Conservation (phyloP, 2,329 filamentous ascomycete species). For the Laburnicola sp. region DNA sequence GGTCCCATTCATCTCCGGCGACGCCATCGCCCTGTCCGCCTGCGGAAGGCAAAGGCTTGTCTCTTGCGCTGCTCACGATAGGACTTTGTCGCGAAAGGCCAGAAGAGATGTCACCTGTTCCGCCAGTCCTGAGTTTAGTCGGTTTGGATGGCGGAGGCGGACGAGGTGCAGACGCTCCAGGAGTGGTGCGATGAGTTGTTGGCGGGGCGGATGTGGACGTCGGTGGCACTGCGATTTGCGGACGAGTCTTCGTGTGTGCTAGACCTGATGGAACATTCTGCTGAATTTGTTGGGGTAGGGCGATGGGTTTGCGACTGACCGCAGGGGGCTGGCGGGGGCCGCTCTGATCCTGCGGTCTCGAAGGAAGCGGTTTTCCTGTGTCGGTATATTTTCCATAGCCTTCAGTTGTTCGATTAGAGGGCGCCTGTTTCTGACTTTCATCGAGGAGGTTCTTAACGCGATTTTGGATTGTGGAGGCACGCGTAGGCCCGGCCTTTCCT, state of each 20-base stretch:
- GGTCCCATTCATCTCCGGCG: conserved; percentile 65
- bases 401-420: conserved; percentile 72
- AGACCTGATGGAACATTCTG: conserved; percentile 26
- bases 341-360: conserved; percentile 34
- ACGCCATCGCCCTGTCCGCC: conserved; percentile 6
- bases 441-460: conserved; percentile 83
- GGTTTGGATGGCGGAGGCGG: conserved; percentile 64
- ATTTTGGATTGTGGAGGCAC: conserved; percentile 85
- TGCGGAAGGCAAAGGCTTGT: conserved; percentile 27
- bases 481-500: conserved; percentile 53
- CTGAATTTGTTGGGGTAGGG: conserved; percentile 17
- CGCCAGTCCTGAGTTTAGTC: conserved; percentile 58
- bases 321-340: conserved; percentile 26
- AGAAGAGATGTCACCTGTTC: conserved; percentile 20
- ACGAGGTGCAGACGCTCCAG: conserved; percentile 32
- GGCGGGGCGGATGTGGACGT: conserved; percentile 41
- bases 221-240: conserved; percentile 24
- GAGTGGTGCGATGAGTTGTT: conserved; percentile 32
- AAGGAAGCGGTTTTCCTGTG: conserved; percentile 35
- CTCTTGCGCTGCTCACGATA: conserved; percentile 10
- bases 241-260: conserved; percentile 31
- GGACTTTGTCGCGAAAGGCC: background rate
- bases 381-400: conserved; percentile 87
- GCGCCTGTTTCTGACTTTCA: conserved; percentile 63
- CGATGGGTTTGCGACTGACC: conserved; percentile 55